Percentiles rank a stretch among this genome's conserved stretches.
These are phyloP conservation scores for Sodiomyces alkalinus DNA, from an alignment of 2,329 filamentous ascomycete genomes.

Conservation along the genomic window DNA sequence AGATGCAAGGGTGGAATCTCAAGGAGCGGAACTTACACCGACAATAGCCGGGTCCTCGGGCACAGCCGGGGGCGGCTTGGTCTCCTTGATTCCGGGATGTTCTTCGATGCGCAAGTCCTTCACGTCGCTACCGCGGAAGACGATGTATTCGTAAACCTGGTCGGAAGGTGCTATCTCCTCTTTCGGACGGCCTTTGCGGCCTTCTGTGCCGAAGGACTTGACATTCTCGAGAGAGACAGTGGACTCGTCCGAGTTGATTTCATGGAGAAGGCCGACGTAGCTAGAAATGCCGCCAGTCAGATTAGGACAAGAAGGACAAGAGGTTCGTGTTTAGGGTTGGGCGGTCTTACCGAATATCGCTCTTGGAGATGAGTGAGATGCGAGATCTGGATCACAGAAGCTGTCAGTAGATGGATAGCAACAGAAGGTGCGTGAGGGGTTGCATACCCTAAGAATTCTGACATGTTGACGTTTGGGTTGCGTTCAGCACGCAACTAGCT, in stretches of 20 bases:
- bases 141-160: slow-evolving; percentile 94
- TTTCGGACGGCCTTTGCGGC: slow-evolving; percentile 59
- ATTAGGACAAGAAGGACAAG: background rate
- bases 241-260: slow-evolving; percentile 95
- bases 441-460: slow-evolving; percentile 44
- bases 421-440: no score
- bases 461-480: slow-evolving; percentile 29
- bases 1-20: slow-evolving; percentile 7
- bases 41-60: slow-evolving; percentile 95
- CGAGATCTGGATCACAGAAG: slow-evolving; percentile 47
- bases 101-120: slow-evolving; percentile 95
- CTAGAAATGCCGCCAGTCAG: slow-evolving; percentile 29
- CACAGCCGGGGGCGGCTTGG: slow-evolving; percentile 59
- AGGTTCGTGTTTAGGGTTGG: no score
- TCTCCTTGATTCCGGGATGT: slow-evolving; percentile 57
- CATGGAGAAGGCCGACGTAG: slow-evolving; percentile 89
- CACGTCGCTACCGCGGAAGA: slow-evolving; percentile 95
- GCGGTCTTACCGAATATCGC: slow-evolving; percentile 72
- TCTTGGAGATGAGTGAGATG: slow-evolving; percentile 94
- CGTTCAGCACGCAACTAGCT: slow-evolving; percentile 26
- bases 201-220: slow-evolving; percentile 85
- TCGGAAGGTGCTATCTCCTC: slow-evolving; percentile 76
- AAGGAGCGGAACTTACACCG: slow-evolving; percentile 57
- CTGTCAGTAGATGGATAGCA: slow-evolving; percentile 18
- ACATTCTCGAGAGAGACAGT: slow-evolving; percentile 97